Conservation (phyloP, 345 rosid species). For the Salix exigua region DNA sequence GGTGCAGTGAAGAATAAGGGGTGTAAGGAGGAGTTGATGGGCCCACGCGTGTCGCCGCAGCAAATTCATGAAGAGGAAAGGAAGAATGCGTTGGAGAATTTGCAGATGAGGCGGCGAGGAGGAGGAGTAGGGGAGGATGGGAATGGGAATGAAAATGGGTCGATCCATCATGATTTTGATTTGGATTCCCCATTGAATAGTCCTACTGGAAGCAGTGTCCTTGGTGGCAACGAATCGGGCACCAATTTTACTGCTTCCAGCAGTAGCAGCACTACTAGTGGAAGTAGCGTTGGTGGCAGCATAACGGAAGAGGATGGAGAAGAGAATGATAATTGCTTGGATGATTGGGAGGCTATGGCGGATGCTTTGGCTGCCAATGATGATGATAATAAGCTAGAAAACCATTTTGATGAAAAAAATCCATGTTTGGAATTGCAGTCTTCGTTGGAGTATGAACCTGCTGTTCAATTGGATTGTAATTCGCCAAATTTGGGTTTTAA, state of each 20-base stretch:
- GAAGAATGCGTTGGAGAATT: constrained; percentile 38
- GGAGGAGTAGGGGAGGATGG: constrained; percentile 34
- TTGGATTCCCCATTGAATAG: constrained; percentile 56
- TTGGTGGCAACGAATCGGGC: constrained; percentile 38
- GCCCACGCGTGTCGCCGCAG: neutral
- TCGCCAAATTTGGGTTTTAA: constrained; percentile 21
- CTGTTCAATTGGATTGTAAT: constrained; percentile 21
- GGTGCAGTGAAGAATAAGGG: constrained; percentile 56
- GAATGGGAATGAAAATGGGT: constrained; percentile 23
- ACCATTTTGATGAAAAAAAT: constrained; percentile 27
- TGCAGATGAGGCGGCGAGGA: constrained; percentile 26
- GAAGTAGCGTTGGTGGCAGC: constrained; percentile 73
- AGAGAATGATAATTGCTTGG: constrained; percentile 68
- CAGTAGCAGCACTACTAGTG: constrained; percentile 46
- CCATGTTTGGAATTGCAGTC: constrained; percentile 21
- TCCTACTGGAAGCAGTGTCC: constrained; percentile 36
- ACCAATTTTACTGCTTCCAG: constrained; percentile 43
- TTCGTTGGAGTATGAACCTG: constrained; percentile 19
- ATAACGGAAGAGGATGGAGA: constrained; percentile 76
- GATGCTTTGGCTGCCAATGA: constrained; percentile 76
- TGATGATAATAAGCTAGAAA: constrained; percentile 39
- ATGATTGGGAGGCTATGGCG: constrained; percentile 95
- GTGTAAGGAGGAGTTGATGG: constrained; percentile 40
- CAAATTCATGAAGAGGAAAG: constrained; percentile 23
- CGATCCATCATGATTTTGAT: constrained; percentile 51